Percentiles rank a stretch among this genome's conserved stretches.
Conservation (phyloP, 306 rosid species). For the Elaeagnus macrophylla region DNA sequence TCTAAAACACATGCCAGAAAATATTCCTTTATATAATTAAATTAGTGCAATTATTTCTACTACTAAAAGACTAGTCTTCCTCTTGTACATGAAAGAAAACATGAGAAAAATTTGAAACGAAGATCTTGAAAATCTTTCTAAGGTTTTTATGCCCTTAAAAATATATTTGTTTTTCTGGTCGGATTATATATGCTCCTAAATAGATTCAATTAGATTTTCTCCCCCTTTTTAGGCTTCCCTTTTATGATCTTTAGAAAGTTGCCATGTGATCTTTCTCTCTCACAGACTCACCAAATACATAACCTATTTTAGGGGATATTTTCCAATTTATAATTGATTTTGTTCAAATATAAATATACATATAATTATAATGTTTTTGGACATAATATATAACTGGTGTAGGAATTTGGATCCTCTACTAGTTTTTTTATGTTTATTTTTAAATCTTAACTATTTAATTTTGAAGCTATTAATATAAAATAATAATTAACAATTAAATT, state of each 20-base stretch:
- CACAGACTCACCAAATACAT: not conserved
- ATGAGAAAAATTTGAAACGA: slow-evolving; percentile 31
- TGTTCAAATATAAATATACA: too few relatives aligned
- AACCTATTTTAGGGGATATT: too few relatives aligned
- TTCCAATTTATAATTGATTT: too few relatives aligned
- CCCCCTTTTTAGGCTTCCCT: slow-evolving; percentile 5
- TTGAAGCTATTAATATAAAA: too few relatives aligned
- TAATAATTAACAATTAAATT: too few relatives aligned
- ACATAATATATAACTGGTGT: too few relatives aligned
- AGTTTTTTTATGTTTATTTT: too few relatives aligned
- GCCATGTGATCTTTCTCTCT: slow-evolving; percentile 13
- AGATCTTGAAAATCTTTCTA: slow-evolving; percentile 49
- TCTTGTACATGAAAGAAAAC: slow-evolving; percentile 32
- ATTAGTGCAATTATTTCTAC: not conserved
- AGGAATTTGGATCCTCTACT: too few relatives aligned
- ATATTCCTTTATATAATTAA: slow-evolving; percentile 42
- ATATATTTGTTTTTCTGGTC: slow-evolving; percentile 25
- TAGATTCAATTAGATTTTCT: slow-evolving; percentile 7
- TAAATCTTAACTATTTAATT: too few relatives aligned
- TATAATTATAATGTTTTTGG: too few relatives aligned
- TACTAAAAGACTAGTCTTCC: slow-evolving; percentile 1
- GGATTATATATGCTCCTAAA: not conserved
- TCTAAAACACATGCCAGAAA: slow-evolving; percentile 72
- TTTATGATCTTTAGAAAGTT: slow-evolving; percentile 9
- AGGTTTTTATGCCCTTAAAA: slow-evolving; percentile 36